phyloP scores from a whole-genome alignment of 176 grass and related monocot genomes.

The Cenchrus fungigraminus region DNA sequence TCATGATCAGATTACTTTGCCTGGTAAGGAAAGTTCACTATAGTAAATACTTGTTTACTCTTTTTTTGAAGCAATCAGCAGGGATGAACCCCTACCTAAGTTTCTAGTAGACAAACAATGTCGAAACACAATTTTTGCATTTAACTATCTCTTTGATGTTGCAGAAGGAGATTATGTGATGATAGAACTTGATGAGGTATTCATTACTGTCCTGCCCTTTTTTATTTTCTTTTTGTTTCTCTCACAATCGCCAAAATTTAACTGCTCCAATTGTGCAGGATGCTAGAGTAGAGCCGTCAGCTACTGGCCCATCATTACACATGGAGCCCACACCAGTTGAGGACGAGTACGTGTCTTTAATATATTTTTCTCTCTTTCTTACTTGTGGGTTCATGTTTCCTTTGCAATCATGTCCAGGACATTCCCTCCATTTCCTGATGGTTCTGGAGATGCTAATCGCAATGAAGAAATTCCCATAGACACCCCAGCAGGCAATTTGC shows the following conservation, averaged over 20 bases:
- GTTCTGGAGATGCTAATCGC: conserved; percentile 35
- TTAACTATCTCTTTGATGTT: conserved; percentile 38
- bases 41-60: conserved; percentile 28
- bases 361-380: neutral
- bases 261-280: conserved; percentile 50
- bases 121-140: neutral
- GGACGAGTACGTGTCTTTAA: conserved; percentile 54
- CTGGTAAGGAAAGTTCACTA: conserved; percentile 51
- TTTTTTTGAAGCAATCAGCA: neutral
- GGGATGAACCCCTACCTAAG: neutral
- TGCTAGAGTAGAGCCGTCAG: conserved; percentile 39
- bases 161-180: conserved; percentile 69
- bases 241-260: neutral
- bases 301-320: conserved; percentile 33
- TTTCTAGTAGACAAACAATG: neutral
- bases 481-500: conserved; percentile 26
- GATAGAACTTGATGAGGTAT: conserved; percentile 76
- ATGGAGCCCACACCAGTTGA: conserved; percentile 44
- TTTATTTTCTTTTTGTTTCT: conserved; percentile 14
- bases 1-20: conserved; percentile 77
- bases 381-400: conserved; percentile 4
- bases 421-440: conserved; percentile 59
- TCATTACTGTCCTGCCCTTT: conserved; percentile 21
- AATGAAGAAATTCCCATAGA: conserved; percentile 34
- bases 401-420: conserved; percentile 53